phyloP scores from a whole-genome alignment of 2,329 filamentous ascomycete genomes.

The Claviceps digitariae region DNA sequence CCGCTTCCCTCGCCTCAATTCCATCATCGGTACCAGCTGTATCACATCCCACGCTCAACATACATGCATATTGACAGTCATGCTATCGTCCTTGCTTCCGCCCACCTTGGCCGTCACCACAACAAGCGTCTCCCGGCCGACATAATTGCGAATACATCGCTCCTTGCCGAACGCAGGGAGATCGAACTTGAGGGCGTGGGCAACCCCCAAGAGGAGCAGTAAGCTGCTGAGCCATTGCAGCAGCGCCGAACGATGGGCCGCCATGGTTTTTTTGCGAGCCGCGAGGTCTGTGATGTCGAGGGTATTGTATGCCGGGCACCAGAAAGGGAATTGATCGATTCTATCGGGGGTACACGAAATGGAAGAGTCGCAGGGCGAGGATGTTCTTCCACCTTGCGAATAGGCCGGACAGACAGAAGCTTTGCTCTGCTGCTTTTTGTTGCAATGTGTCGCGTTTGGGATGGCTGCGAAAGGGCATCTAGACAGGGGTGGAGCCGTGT shows the following conservation, averaged over 20 bases:
- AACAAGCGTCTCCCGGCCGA: slow-evolving; percentile 79
- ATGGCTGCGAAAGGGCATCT: background rate
- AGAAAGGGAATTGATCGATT: no score
- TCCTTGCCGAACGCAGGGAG: slow-evolving; percentile 61
- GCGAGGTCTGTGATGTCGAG: no score
- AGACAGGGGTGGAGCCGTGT: background rate
- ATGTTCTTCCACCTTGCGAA: background rate
- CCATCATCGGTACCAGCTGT: background rate
- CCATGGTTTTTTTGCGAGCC: slow-evolving; percentile 28
- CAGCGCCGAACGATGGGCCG: slow-evolving; percentile 36
- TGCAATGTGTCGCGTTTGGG: slow-evolving; percentile 7
- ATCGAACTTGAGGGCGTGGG: slow-evolving; percentile 82
- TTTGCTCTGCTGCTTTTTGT: background rate
- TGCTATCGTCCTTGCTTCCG: slow-evolving; percentile 81
- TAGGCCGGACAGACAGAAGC: background rate
- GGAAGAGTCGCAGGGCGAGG: background rate
- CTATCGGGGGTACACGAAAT: no score
- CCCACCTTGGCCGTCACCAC: slow-evolving; percentile 84
- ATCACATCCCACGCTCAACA: slow-evolving; percentile 16
- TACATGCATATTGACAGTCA: slow-evolving; percentile 89
- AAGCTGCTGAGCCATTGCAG: slow-evolving; percentile 47
- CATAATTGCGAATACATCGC: slow-evolving; percentile 94
- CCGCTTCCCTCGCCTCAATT: no score
- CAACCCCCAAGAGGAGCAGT: slow-evolving; percentile 38
- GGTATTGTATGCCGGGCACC: no score